Conservation (phyloP, 2,329 filamentous ascomycete species). For the Fonsecaea nubica region DNA sequence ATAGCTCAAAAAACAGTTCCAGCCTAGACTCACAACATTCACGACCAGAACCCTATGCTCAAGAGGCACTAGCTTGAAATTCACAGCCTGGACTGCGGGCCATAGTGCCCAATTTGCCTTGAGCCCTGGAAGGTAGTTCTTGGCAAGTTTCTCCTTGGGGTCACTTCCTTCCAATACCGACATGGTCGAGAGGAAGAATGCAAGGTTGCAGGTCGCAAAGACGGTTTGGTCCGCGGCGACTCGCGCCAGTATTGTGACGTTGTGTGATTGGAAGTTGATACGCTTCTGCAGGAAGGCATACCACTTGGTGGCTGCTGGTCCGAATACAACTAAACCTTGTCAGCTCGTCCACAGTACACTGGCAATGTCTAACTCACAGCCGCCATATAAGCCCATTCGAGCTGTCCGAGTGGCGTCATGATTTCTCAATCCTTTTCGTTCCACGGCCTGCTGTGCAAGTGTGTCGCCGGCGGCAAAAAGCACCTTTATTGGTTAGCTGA, state of each 20-base stretch:
- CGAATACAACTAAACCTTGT: slow-evolving; percentile 71
- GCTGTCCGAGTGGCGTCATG: slow-evolving; percentile 68
- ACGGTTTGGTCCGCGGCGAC: slow-evolving; percentile 80
- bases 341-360: slow-evolving; percentile 9
- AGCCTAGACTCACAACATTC: slow-evolving; percentile 76
- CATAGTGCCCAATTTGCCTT: slow-evolving; percentile 86
- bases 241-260: slow-evolving; percentile 75
- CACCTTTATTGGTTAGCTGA: slow-evolving; percentile 55
- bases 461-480: slow-evolving; percentile 92
- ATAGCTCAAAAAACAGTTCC: slow-evolving; percentile 66
- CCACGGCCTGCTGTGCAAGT: slow-evolving; percentile 88
- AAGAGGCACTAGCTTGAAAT: slow-evolving; percentile 86
- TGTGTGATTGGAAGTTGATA: slow-evolving; percentile 69
- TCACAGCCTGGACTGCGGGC: slow-evolving; percentile 82
- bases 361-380: slow-evolving; percentile 46
- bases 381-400: slow-evolving; percentile 58
- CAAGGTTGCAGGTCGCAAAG: slow-evolving; percentile 84
- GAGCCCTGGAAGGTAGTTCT: slow-evolving; percentile 74
- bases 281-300: slow-evolving; percentile 77
- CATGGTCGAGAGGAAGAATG: slow-evolving; percentile 82
- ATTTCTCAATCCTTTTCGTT: slow-evolving; percentile 75
- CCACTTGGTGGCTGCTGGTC: slow-evolving; percentile 86
- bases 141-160: slow-evolving; percentile 72
- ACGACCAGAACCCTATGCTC: slow-evolving; percentile 85
- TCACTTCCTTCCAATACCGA: slow-evolving; percentile 75